Evolutionary conservation across 164 flowering plant genomes (phyloP), one percentile per base, ranked within the genome.

Genomic region (Vitis rotundifolia): DNA sequence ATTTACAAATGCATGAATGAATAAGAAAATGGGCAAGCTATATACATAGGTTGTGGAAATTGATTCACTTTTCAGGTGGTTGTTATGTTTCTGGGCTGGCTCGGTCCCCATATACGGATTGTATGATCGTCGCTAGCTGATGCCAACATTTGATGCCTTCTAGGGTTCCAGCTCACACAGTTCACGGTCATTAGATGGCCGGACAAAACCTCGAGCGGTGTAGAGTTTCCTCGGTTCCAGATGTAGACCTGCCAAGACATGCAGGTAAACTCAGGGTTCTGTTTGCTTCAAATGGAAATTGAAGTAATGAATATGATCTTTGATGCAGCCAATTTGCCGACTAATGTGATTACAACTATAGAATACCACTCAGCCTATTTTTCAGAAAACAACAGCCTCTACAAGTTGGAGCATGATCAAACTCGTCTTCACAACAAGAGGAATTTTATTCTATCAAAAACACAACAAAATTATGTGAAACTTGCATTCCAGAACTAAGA

Each of bases 101-200:
- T 50, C 1, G 91, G 82, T 54, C 95, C 94, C 97, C 99, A 94
- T 79, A 94, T 91, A 11, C 97, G 91, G 71, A 94, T 80, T 2
- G 93, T 91, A 18, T 83, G 88, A 79, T 94, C 99, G 71, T 94
- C 97, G 47, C 99, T 92, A 49, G 97, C 97, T 1, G 97, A 91
- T 66, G 97, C 99, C 79, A 94, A 71, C 95, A 94, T 84, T 69
- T 77, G 75, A 49, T 81, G 91, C 66, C 81, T 83, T 56, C 54
- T 81, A 1, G 93, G 93, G 70, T 92, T 94, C 99, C 99, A 94
- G 78, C 91, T 92, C 50, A 94, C 99, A 75, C 86, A 87, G 76
- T 94, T 92, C 67, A 94, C 99, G 50, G 92, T 92, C 91, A 70
- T 81, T 50, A 74, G 70, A 75, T 94, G 99, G 44, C 99, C 97